Conservation (phyloP, 306 rosid genomes). For the Cajanus cajan region DNA sequence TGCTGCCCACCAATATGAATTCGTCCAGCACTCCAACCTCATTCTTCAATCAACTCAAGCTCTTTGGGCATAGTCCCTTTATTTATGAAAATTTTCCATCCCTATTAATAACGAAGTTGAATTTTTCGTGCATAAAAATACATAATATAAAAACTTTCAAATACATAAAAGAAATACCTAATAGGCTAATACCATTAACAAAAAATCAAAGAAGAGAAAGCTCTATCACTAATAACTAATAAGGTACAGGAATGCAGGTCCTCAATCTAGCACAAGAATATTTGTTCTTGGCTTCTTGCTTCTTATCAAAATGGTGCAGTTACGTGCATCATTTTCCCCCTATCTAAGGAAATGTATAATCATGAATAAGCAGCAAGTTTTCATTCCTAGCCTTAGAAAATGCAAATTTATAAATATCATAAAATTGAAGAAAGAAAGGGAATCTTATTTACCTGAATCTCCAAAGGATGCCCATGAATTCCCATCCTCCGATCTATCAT, state of each 20-base stretch:
- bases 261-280: not conserved
- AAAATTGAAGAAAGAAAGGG: slow-evolving; percentile 10
- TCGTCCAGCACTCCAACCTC: not conserved
- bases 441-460: slow-evolving; percentile 63
- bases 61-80: not conserved
- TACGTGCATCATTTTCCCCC: not conserved
- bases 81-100: not conserved
- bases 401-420: not conserved
- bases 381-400: slow-evolving; percentile 15
- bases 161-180: not conserved
- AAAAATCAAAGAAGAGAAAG: slow-evolving; percentile 17
- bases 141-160: not conserved
- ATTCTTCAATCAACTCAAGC: slow-evolving; percentile 3
- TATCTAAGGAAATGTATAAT: slow-evolving; percentile 8
- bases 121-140: not conserved
- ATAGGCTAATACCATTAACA: not conserved
- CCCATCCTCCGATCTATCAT: slow-evolving; percentile 98
- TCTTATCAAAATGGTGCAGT: not conserved
- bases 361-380: slow-evolving; percentile 5
- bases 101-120: not conserved
- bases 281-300: not conserved
- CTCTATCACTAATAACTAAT: slow-evolving; percentile 6
- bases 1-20: not conserved
- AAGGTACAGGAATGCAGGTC: not conserved
- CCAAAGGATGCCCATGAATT: slow-evolving; percentile 89